These are phyloP conservation scores for Serendipita sp. DNA, from an alignment of 1,284 basidiomycete genomes.

Conservation along the genomic window DNA sequence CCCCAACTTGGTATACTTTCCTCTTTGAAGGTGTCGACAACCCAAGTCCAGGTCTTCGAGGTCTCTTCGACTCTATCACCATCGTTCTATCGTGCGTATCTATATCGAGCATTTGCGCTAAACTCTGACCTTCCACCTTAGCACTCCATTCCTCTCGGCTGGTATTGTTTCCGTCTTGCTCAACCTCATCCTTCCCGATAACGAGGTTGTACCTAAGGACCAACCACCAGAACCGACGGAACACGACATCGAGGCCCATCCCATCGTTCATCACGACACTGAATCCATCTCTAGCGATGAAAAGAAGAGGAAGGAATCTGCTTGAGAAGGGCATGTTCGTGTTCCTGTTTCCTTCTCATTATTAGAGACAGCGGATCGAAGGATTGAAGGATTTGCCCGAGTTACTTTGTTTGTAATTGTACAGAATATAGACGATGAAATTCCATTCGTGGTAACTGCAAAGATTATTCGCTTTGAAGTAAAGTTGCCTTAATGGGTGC, in stretches of 20 bases:
- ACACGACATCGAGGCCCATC: neutral
- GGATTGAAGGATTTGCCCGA: neutral
- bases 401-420: too few relatives aligned
- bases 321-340: neutral
- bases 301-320: neutral
- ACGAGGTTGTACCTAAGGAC: slow-evolving; percentile 11
- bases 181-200: slow-evolving; percentile 48
- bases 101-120: slow-evolving; percentile 9
- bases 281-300: neutral
- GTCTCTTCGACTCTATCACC: slow-evolving; percentile 64
- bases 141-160: slow-evolving; percentile 39
- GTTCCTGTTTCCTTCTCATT: neutral
- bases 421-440: too few relatives aligned
- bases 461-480: too few relatives aligned
- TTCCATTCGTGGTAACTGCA: too few relatives aligned
- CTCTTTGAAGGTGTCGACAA: slow-evolving; percentile 51
- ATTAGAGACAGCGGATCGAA: neutral
- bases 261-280: neutral
- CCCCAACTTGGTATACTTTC: slow-evolving; percentile 46
- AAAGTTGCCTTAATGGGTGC: too few relatives aligned
- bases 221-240: neutral
- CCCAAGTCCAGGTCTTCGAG: slow-evolving; percentile 45
- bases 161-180: slow-evolving; percentile 53
- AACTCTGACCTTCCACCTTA: slow-evolving; percentile 11
- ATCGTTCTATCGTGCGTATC: slow-evolving; percentile 71